Conservation (phyloP, 805 yeast genomes). For the Candida coquimbonensis region DNA sequence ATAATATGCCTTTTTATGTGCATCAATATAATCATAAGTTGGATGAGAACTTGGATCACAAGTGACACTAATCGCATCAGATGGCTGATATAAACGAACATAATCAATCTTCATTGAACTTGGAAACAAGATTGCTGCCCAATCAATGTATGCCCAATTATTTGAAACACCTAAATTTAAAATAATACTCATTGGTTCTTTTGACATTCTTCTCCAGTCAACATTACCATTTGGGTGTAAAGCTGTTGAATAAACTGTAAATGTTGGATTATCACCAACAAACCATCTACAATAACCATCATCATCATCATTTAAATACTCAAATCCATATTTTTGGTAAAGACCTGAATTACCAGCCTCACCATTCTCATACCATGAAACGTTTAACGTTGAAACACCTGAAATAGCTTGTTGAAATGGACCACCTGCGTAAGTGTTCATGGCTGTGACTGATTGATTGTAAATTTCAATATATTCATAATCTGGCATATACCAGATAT, state of each 20-base stretch:
- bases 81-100: constrained; percentile 44
- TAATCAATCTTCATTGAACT: constrained; percentile 36
- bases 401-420: constrained; percentile 46
- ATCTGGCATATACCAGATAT: constrained; percentile 47
- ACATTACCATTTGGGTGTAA: constrained; percentile 44
- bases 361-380: constrained; percentile 38
- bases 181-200: constrained; percentile 45
- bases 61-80: constrained; percentile 30
- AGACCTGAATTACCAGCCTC: constrained; percentile 11
- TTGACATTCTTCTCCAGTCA: constrained; percentile 40
- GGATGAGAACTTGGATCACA: constrained; percentile 45
- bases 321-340: constrained; percentile 39
- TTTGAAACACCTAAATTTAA: constrained; percentile 44
- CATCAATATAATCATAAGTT: constrained; percentile 36
- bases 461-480: constrained; percentile 38
- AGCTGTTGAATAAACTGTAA: constrained; percentile 35
- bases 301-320: constrained; percentile 26
- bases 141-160: constrained; percentile 45
- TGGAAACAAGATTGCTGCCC: constrained; percentile 40
- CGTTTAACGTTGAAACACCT: constrained; percentile 37
- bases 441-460: constrained; percentile 32
- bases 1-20: constrained; percentile 34
- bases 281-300: constrained; percentile 30
- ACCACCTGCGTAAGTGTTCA: constrained; percentile 43
- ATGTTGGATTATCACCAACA: constrained; percentile 41